These are phyloP conservation scores for Pleurotus ostreatus DNA, from an alignment of 768 basidiomycete genomes.

Conservation along the genomic window DNA sequence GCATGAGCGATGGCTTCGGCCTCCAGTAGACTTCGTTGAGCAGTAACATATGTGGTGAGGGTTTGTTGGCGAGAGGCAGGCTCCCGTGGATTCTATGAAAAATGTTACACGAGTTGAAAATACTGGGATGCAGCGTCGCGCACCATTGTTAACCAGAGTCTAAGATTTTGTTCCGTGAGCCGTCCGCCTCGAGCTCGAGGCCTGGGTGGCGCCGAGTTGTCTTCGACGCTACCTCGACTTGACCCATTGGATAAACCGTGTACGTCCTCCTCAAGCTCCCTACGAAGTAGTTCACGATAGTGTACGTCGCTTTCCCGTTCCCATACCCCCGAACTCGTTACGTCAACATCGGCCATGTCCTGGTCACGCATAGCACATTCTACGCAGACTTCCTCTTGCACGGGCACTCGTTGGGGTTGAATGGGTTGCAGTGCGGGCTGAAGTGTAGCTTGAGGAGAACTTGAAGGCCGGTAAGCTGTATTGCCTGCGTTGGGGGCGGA, in stretches of 20 bases:
- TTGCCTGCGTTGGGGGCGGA: slow-evolving; percentile 49
- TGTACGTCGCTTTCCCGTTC: slow-evolving; percentile 82
- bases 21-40: slow-evolving; percentile 76
- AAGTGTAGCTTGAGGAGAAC: slow-evolving; percentile 28
- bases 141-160: slow-evolving; percentile 76
- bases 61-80: slow-evolving; percentile 83
- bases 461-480: slow-evolving; percentile 51
- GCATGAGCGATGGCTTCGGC: slow-evolving; percentile 79
- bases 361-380: slow-evolving; percentile 99
- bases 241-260: slow-evolving; percentile 39
- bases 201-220: slow-evolving; percentile 41
- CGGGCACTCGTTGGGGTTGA: slow-evolving; percentile 30
- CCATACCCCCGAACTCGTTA: slow-evolving; percentile 84
- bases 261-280: slow-evolving; percentile 68
- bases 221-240: background rate
- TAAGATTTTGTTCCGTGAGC: slow-evolving; percentile 75
- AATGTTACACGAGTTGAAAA: slow-evolving; percentile 11
- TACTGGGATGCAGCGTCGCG: slow-evolving; percentile 23
- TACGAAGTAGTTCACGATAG: slow-evolving; percentile 70
- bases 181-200: slow-evolving; percentile 64
- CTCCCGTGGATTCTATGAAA: slow-evolving; percentile 80
- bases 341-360: slow-evolving; percentile 95
- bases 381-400: slow-evolving; percentile 85
- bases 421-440: slow-evolving; percentile 40
- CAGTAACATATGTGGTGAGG: slow-evolving; percentile 74